These are phyloP conservation scores for Amanita rubescens DNA, from an alignment of 768 basidiomycete species.

Conservation along the genomic window DNA sequence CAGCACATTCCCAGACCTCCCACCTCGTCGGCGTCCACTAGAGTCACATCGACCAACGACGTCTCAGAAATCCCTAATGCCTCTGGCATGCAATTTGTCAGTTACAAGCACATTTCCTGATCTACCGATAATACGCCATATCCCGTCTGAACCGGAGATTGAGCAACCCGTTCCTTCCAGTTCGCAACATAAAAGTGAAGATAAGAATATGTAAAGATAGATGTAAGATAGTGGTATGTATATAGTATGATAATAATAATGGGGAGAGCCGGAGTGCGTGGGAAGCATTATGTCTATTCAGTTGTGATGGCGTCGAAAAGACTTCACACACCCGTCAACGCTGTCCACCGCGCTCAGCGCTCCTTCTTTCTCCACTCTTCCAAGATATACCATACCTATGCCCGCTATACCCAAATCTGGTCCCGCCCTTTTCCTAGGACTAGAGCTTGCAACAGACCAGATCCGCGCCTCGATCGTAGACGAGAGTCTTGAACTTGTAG, in stretches of 20 bases:
- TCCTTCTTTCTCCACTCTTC: background rate
- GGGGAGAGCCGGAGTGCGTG: background rate
- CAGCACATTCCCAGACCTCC: slow-evolving; percentile 2
- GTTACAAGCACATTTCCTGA: background rate
- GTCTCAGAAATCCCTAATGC: background rate
- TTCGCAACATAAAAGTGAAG: no score
- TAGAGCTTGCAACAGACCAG: slow-evolving; percentile 82
- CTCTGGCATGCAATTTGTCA: background rate
- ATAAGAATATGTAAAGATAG: no score
- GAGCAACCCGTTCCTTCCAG: background rate
- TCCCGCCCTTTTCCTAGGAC: slow-evolving; percentile 66
- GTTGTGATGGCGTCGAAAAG: background rate
- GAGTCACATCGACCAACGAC: background rate
- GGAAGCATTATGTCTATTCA: background rate
- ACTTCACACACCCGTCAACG: background rate
- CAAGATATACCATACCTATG: slow-evolving; percentile 23
- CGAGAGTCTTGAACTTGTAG: slow-evolving; percentile 73
- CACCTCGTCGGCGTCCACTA: background rate
- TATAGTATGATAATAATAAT: background rate
- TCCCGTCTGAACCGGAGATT: background rate
- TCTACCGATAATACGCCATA: background rate
- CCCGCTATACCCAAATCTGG: slow-evolving; percentile 36
- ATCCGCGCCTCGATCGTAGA: slow-evolving; percentile 79
- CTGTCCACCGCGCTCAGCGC: background rate
- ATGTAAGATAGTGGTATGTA: background rate